These are phyloP conservation scores for Tolypocladium nubicola DNA, from an alignment of 2,329 filamentous ascomycete species.

Conservation along the genomic window DNA sequence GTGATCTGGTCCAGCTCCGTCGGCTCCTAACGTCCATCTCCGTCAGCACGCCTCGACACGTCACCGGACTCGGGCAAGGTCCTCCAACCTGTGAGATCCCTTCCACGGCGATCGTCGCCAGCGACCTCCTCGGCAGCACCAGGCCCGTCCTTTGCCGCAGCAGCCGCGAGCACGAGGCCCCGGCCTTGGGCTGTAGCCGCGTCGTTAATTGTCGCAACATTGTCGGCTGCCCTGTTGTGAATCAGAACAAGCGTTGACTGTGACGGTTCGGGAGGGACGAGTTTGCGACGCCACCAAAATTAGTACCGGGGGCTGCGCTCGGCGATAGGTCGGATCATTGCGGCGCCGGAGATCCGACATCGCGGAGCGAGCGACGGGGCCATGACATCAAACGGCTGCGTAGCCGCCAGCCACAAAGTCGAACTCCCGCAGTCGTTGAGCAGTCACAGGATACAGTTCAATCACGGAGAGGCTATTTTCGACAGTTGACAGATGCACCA, in stretches of 20 bases:
- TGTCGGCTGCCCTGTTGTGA: background rate
- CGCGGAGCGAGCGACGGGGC: background rate
- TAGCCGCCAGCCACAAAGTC: no score
- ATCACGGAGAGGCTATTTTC: background rate
- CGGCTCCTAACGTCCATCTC: constrained; percentile 44
- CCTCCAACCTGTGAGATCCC: constrained; percentile 23
- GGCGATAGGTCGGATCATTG: constrained; percentile 12
- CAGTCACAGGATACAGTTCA: background rate
- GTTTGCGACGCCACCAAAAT: background rate
- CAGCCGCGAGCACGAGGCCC: constrained; percentile 13
- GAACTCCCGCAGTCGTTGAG: background rate
- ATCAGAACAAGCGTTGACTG: background rate
- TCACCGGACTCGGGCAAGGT: no score
- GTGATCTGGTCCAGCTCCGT: constrained; percentile 81
- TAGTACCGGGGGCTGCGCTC: constrained; percentile 2
- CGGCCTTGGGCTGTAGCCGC: constrained; percentile 17
- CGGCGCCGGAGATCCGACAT: constrained; percentile 6
- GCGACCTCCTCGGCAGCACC: constrained; percentile 12
- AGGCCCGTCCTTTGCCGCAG: constrained; percentile 12
- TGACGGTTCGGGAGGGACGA: background rate
- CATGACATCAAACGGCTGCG: no score
- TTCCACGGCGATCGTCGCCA: constrained; percentile 23
- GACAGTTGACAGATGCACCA: background rate
- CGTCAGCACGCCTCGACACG: background rate
- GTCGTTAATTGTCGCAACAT: constrained; percentile 27